Evolutionary conservation across 164 flowering plant genomes (phyloP).

Genomic region (Umbilicus rupestris): DNA sequence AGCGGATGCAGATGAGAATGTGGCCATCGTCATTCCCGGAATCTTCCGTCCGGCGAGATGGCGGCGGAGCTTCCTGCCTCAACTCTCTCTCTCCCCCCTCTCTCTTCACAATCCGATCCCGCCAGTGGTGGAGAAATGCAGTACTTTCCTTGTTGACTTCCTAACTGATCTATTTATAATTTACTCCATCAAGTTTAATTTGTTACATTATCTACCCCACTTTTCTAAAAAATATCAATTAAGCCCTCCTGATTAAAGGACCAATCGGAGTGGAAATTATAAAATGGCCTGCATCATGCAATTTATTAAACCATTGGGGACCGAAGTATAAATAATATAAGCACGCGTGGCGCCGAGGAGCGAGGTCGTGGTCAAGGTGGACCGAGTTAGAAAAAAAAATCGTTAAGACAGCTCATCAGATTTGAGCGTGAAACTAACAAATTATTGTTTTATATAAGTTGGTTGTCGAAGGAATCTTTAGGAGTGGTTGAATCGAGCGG

Average conservation of each 20-base stretch:
- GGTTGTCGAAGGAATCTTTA: too few species aligned
- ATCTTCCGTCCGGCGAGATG: not conserved
- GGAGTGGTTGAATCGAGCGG: too few species aligned
- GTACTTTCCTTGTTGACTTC: conserved; percentile 6
- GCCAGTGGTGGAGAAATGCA: conserved; percentile 7
- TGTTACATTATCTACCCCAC: not conserved
- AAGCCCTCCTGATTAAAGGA: too few species aligned
- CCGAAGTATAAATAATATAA: not conserved
- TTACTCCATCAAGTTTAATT: not conserved
- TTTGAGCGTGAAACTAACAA: not conserved
- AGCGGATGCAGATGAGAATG: not conserved
- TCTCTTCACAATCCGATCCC: too few species aligned
- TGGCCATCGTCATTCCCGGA: not conserved
- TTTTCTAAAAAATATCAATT: too few species aligned
- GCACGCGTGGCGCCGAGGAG: not conserved
- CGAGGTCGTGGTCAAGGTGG: conserved; percentile 3
- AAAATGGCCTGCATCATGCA: too few species aligned
- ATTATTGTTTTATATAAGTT: too few species aligned
- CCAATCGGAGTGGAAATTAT: too few species aligned
- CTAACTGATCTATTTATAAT: not conserved
- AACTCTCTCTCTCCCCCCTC: not conserved
- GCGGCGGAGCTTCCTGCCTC: not conserved
- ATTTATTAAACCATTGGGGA: too few species aligned
- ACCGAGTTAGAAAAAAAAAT: not conserved
- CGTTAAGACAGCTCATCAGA: not conserved